phyloP scores from a whole-genome alignment of 1,139 yeast species.

The Yarrowia galli region DNA sequence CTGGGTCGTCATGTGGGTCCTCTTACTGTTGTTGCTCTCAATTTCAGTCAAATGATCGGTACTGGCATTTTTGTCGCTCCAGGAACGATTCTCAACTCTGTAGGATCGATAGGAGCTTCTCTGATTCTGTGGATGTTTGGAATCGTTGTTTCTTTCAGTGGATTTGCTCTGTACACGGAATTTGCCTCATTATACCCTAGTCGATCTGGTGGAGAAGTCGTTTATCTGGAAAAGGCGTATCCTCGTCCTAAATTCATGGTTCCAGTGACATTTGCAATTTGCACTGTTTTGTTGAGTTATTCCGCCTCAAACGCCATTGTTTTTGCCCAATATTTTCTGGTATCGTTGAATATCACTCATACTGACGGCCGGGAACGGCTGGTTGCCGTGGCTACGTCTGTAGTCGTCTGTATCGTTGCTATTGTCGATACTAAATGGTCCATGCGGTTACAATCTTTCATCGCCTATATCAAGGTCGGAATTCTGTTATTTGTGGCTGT shows the following conservation, averaged over 20 bases:
- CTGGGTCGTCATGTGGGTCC: slow-evolving; percentile 18
- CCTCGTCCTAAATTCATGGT: slow-evolving; percentile 14
- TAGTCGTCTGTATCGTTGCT: slow-evolving; percentile 3
- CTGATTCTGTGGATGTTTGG: slow-evolving; percentile 15
- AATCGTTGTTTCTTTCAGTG: slow-evolving; percentile 14
- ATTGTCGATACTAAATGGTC: slow-evolving; percentile 20
- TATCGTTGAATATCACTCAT: neutral
- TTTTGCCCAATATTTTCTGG: slow-evolving; percentile 8
- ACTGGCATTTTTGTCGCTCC: slow-evolving; percentile 21
- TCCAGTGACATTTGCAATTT: slow-evolving; percentile 21
- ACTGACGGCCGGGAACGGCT: slow-evolving; percentile 9
- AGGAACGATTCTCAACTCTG: slow-evolving; percentile 28
- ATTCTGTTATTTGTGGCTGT: slow-evolving; percentile 1
- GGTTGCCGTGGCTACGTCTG: slow-evolving; percentile 23
- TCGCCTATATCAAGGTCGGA: slow-evolving; percentile 30
- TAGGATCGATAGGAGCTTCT: slow-evolving; percentile 26
- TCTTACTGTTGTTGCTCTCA: slow-evolving; percentile 13
- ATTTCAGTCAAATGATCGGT: slow-evolving; percentile 12
- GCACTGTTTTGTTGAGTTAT: slow-evolving; percentile 4
- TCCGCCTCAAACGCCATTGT: slow-evolving; percentile 34
- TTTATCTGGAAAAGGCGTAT: slow-evolving; percentile 21
- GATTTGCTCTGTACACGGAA: slow-evolving; percentile 12
- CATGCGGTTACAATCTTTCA: slow-evolving; percentile 7
- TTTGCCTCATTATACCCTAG: slow-evolving; percentile 16
- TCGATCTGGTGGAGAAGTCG: slow-evolving; percentile 13